A percentile compares a stretch with the other conserved stretches of the same genome.
phyloP scores from a whole-genome alignment of 2,329 filamentous ascomycete genomes.

The Orbilia quercus region DNA sequence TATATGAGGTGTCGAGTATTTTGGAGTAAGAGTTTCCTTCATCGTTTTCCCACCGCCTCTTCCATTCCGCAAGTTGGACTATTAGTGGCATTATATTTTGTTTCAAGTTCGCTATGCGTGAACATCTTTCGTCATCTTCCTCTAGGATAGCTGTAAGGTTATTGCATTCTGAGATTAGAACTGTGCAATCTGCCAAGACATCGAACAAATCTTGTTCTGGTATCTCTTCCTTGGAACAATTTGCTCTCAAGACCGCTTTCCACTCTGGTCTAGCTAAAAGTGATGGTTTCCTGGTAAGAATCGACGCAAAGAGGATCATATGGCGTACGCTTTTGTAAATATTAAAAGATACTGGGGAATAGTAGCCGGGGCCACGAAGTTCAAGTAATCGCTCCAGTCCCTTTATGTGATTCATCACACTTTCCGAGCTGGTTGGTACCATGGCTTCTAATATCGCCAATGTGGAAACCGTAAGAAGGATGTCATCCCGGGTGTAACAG shows the following conservation, averaged over 20 bases:
- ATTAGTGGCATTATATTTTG: background rate
- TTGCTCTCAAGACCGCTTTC: slow-evolving; percentile 58
- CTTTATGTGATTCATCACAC: slow-evolving; percentile 61
- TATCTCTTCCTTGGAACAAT: slow-evolving; percentile 56
- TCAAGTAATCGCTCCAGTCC: slow-evolving; percentile 60
- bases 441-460: slow-evolving; percentile 60
- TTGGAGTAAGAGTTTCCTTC: background rate
- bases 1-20: no score
- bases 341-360: slow-evolving; percentile 54
- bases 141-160: slow-evolving; percentile 25
- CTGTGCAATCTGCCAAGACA: slow-evolving; percentile 61
- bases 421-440: slow-evolving; percentile 59
- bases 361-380: slow-evolving; percentile 57
- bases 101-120: background rate
- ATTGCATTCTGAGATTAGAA: slow-evolving; percentile 57
- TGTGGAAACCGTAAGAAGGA: slow-evolving; percentile 60
- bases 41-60: slow-evolving; percentile 4
- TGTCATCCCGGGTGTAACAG: slow-evolving; percentile 59
- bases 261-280: slow-evolving; percentile 60
- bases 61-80: slow-evolving; percentile 11
- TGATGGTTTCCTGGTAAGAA: slow-evolving; percentile 58
- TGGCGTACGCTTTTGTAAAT: slow-evolving; percentile 59
- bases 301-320: slow-evolving; percentile 59
- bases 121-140: background rate
- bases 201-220: slow-evolving; percentile 60